Evolutionary conservation across 176 grass and related monocot species (phyloP), one percentile per base, ranked within the genome.

Genomic region (Avena sativa): DNA sequence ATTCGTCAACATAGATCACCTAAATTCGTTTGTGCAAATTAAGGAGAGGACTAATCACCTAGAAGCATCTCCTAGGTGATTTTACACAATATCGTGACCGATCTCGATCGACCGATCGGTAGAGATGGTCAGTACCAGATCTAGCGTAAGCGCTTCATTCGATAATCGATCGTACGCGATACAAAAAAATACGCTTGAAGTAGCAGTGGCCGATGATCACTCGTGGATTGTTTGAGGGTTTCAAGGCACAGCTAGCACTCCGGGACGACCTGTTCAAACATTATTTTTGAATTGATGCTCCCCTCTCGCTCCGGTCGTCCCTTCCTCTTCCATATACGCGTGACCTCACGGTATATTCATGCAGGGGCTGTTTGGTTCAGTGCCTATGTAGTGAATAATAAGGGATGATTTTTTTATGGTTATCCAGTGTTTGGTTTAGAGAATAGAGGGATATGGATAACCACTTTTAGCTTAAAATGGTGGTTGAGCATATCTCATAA

Each of bases 181-280:
- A 60, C 53, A 52, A 81, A 81, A 81, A 44, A 87, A 81, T 81
- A 74, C 43, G 16, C 9, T 38, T 8, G 14, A 12, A 20, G 2
- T 32, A 64, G 62, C 73, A 25, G 43, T 74, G 63, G 53, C 84
- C 63, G 79, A 89, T 89, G 82, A 32, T 12, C 14, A 0, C 87
- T 85, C 56, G 76, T 85, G 49, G 74, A 19, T 19, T 12, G 12
- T 76, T 76, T 20, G 49, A 12, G 82, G 62, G 25, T 85, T 84
- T 74, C 88, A 44, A 81, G 32, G 82, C 79, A 67, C 34, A 8
- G n/a, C 74, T 1, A 2, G 7, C 72, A 16, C 72, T 25, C 10
- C 19, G 40, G 40, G 48, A 71, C 25, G 76, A 32, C 68, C 65
- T 62, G 1, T 23, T 80, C 53, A 73, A 52, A 62, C 16, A 3